These are phyloP conservation scores for Zea luxurians DNA, from an alignment of 176 grass and related monocot genomes.

Conservation along the genomic window DNA sequence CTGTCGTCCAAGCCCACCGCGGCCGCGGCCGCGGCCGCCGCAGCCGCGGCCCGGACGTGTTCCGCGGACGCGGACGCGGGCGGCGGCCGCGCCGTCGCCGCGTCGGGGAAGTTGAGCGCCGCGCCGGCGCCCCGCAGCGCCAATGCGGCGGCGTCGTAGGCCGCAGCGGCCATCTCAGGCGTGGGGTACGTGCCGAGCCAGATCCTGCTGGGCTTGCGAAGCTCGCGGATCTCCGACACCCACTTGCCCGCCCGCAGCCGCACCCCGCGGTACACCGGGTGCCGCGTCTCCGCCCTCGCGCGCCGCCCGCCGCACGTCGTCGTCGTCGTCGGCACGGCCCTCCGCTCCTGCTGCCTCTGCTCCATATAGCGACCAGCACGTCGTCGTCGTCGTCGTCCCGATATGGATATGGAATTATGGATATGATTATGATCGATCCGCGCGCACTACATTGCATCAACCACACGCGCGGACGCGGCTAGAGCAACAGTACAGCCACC, in stretches of 20 bases:
- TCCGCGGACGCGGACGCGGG: slow-evolving; percentile 36
- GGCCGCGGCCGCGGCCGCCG: neutral
- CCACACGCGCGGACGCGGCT: neutral
- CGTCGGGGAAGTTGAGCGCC: slow-evolving; percentile 70
- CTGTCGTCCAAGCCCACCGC: neutral
- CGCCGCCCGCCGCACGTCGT: slow-evolving; percentile 8
- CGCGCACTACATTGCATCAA: neutral
- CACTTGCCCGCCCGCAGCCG: slow-evolving; percentile 66
- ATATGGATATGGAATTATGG: too few species aligned
- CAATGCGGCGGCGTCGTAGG: slow-evolving; percentile 76
- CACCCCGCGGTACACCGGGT: slow-evolving; percentile 64
- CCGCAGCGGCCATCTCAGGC: slow-evolving; percentile 81
- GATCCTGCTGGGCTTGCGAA: slow-evolving; percentile 64
- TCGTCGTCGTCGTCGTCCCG: neutral
- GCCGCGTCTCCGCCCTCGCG: slow-evolving; percentile 43
- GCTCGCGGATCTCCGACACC: slow-evolving; percentile 84
- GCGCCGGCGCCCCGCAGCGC: slow-evolving; percentile 59
- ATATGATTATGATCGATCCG: neutral
- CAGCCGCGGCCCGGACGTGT: slow-evolving; percentile 51
- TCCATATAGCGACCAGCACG: neutral
- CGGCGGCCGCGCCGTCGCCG: slow-evolving; percentile 28
- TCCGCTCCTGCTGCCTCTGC: neutral
- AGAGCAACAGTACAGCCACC: neutral
- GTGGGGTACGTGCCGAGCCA: slow-evolving; percentile 84
- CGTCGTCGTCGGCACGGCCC: neutral